Percentiles rank a stretch among this genome's conserved stretches.
phyloP scores from a whole-genome alignment of 768 basidiomycete genomes.

The Kwoniella shandongensis region DNA sequence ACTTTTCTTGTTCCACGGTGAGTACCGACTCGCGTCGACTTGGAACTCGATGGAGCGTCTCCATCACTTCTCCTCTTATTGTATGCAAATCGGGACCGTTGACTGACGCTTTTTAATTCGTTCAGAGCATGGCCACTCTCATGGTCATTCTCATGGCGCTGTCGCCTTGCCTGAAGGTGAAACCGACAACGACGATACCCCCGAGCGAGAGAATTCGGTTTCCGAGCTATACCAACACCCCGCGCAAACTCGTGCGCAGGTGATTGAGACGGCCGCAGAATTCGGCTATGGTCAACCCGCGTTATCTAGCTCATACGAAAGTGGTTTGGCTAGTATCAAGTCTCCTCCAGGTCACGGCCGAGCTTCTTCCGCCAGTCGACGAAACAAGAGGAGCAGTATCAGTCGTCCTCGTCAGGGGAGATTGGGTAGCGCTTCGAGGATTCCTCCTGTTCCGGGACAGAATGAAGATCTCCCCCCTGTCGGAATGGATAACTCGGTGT shows the following conservation, averaged over 20 bases:
- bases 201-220: constrained; percentile 48
- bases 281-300: constrained; percentile 56
- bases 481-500: constrained; percentile 11
- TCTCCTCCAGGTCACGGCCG: constrained; percentile 31
- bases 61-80: constrained; percentile 5
- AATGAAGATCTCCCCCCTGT: constrained; percentile 32
- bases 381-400: constrained; percentile 5
- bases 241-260: constrained; percentile 56
- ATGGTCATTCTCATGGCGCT: constrained; percentile 53
- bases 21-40: too few relatives aligned
- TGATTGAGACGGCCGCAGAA: constrained; percentile 76
- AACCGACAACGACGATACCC: constrained; percentile 18
- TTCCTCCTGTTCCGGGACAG: constrained; percentile 25
- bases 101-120: too few relatives aligned
- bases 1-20: constrained; percentile 91
- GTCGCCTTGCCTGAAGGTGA: constrained; percentile 30
- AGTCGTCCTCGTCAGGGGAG: constrained; percentile 19
- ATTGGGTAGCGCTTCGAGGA: constrained; percentile 12
- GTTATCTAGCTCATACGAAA: constrained; percentile 13
- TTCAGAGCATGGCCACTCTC: constrained; percentile 68
- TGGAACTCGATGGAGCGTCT: too few relatives aligned
- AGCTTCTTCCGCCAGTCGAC: constrained; percentile 14
- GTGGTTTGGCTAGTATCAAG: constrained; percentile 23
- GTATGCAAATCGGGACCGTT: too few relatives aligned
- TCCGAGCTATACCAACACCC: constrained; percentile 67